These are phyloP conservation scores for Umbellularia californica DNA, from an alignment of 164 flowering plant species.

Conservation along the genomic window DNA sequence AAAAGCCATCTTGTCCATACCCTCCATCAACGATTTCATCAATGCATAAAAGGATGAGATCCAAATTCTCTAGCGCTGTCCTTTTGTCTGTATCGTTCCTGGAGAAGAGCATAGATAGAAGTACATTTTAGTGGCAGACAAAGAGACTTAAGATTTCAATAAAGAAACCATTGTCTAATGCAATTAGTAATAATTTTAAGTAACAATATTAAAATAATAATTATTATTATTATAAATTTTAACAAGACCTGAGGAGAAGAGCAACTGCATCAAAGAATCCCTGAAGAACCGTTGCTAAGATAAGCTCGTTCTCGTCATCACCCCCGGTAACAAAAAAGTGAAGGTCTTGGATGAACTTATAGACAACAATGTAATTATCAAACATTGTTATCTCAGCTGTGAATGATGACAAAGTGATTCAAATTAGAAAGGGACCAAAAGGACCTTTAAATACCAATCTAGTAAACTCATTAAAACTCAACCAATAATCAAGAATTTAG, in stretches of 20 bases:
- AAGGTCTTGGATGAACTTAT: conserved; percentile 43
- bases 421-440: too few species aligned
- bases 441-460: too few species aligned
- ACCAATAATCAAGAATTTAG: neutral
- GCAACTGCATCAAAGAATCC: conserved; percentile 57
- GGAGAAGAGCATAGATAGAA: neutral
- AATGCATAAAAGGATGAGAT: conserved; percentile 57
- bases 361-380: conserved; percentile 37
- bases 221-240: too few species aligned
- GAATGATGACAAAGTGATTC: conserved; percentile 10
- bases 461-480: too few species aligned
- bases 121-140: neutral
- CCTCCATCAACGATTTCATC: conserved; percentile 77
- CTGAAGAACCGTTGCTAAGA: conserved; percentile 51
- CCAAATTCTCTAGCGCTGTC: conserved; percentile 25
- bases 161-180: neutral
- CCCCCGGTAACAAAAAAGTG: conserved; percentile 52
- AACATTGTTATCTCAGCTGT: conserved; percentile 48
- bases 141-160: neutral
- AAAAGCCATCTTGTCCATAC: conserved; percentile 25
- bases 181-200: neutral
- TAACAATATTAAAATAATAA: neutral
- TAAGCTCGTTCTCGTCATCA: conserved; percentile 48
- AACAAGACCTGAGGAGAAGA: conserved; percentile 34
- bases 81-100: conserved; percentile 9